Conservation (phyloP, 306 rosid genomes). For the Pyrus communis region DNA sequence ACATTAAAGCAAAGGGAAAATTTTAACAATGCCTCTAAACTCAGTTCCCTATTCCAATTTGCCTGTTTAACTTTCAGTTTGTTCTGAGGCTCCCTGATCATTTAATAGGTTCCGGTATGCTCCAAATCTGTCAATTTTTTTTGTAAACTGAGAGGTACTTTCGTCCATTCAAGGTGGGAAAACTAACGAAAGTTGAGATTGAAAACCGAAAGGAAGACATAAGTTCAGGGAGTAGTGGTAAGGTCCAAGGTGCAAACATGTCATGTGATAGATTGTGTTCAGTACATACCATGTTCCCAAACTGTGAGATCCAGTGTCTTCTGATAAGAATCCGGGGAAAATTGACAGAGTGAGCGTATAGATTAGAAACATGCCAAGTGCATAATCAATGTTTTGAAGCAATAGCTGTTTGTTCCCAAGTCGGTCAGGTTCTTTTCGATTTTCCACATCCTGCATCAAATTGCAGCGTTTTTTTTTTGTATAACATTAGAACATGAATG, state of each 20-base stretch:
- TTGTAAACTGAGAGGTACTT: neutral
- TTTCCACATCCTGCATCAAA: slow-evolving; percentile 38
- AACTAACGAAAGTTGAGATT: neutral
- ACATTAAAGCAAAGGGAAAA: neutral
- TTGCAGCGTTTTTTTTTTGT: neutral
- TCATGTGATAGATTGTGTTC: neutral
- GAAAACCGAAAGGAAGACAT: neutral
- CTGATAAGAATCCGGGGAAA: slow-evolving; percentile 90
- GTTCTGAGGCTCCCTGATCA: neutral
- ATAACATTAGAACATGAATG: neutral
- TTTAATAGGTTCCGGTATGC: neutral
- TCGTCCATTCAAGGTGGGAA: neutral
- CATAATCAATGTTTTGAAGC: slow-evolving; percentile 67
- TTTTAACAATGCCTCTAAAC: neutral
- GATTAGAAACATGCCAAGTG: slow-evolving; percentile 53
- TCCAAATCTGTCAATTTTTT: neutral
- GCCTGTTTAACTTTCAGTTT: neutral
- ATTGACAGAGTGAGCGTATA: slow-evolving; percentile 60
- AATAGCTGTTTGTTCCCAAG: slow-evolving; percentile 56
- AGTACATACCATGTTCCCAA: slow-evolving; percentile 64
- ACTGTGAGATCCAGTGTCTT: slow-evolving; percentile 78
- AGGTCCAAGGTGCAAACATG: neutral
- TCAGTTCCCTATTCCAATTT: neutral
- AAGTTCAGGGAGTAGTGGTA: neutral
- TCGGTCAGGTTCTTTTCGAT: slow-evolving; percentile 28